Evolutionary conservation across 257 asterid species (phyloP).

Genomic region (Petrea volubilis): DNA sequence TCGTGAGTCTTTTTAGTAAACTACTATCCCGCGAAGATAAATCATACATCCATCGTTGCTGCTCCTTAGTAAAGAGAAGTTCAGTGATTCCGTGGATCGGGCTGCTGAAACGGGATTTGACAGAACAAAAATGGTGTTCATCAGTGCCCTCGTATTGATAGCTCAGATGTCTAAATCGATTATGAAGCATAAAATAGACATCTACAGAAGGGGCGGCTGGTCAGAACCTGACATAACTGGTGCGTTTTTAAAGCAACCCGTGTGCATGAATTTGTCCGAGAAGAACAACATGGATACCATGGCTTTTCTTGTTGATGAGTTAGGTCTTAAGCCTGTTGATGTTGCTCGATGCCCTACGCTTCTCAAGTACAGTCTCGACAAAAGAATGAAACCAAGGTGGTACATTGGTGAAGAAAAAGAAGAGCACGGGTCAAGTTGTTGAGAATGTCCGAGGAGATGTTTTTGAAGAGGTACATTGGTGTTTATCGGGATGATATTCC

Average conservation of each 20-base stretch:
- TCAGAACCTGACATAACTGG: constrained; percentile 22
- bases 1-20: too few relatives aligned
- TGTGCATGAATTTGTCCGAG: constrained; percentile 30
- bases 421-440: too few relatives aligned
- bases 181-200: background rate
- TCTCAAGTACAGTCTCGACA: background rate
- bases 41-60: background rate
- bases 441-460: background rate
- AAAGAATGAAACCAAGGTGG: constrained; percentile 21
- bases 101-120: constrained; percentile 28
- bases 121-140: background rate
- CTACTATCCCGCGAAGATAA: too few relatives aligned
- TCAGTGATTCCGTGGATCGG: background rate
- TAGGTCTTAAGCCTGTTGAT: constrained; percentile 3
- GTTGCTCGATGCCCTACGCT: constrained; percentile 13
- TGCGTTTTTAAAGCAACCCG: constrained; percentile 26
- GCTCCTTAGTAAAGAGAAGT: background rate
- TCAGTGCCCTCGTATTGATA: constrained; percentile 15
- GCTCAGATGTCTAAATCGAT: background rate
- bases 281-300: constrained; percentile 17
- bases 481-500: constrained; percentile 5
- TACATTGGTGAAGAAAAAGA: background rate
- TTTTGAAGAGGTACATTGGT: background rate
- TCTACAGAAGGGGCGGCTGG: constrained; percentile 28
- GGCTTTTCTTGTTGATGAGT: constrained; percentile 23